Evolutionary conservation across 2,329 filamentous ascomycete species (phyloP).

Genomic region (Fusarium xylarioides): DNA sequence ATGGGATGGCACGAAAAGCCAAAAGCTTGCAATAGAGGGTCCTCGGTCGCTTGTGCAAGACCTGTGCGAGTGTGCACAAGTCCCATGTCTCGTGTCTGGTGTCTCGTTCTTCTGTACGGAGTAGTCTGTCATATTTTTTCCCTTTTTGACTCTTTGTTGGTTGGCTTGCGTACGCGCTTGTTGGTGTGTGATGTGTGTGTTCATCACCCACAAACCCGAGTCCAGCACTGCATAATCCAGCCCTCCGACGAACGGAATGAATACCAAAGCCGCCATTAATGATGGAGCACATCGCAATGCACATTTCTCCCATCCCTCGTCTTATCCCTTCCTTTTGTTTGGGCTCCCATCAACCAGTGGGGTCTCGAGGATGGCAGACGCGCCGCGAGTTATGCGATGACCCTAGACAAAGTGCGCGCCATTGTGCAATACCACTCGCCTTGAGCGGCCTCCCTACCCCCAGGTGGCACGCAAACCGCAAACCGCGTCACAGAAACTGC

Average conservation of each 20-base stretch:
- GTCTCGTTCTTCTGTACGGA: slow-evolving; percentile 26
- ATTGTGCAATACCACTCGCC: slow-evolving; percentile 37
- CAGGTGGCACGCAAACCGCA: slow-evolving; percentile 45
- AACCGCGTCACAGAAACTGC: slow-evolving; percentile 48
- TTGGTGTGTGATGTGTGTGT: slow-evolving; percentile 21
- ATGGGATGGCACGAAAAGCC: slow-evolving; percentile 23
- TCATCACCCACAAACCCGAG: slow-evolving; percentile 17
- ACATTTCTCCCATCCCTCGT: slow-evolving; percentile 34
- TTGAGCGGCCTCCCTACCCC: slow-evolving; percentile 31
- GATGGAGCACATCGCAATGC: slow-evolving; percentile 28
- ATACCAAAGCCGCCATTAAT: slow-evolving; percentile 31
- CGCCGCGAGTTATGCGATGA: slow-evolving; percentile 39
- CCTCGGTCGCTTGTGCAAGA: slow-evolving; percentile 34
- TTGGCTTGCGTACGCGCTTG: slow-evolving; percentile 30
- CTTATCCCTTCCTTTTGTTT: slow-evolving; percentile 35
- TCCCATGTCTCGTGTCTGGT: slow-evolving; percentile 21
- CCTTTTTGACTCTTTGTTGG: background rate
- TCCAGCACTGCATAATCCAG: slow-evolving; percentile 9
- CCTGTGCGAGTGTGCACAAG: slow-evolving; percentile 32
- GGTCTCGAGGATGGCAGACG: slow-evolving; percentile 36
- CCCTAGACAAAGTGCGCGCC: slow-evolving; percentile 34
- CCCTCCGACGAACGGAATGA: slow-evolving; percentile 26
- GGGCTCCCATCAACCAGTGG: slow-evolving; percentile 31
- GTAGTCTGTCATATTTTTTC: slow-evolving; percentile 4
- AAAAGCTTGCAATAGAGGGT: slow-evolving; percentile 21